A percentile compares a stretch with the other conserved stretches of the same genome.
These are phyloP conservation scores for Fusarium mundagurra DNA, from an alignment of 2,329 filamentous ascomycete genomes.

Conservation along the genomic window DNA sequence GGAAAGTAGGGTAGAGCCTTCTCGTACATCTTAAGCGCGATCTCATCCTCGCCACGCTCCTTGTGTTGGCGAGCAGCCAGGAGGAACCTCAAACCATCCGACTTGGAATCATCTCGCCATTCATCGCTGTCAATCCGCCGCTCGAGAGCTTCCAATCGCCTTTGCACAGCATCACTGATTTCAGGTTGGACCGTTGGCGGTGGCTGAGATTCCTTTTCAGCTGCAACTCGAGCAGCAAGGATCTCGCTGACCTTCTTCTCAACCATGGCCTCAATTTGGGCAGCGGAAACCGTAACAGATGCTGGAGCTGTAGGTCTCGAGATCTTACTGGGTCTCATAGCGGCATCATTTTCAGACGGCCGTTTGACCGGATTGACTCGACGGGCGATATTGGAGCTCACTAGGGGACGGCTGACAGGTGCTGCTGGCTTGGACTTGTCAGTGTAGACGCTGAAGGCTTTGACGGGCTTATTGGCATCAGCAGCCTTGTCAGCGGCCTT, in stretches of 20 bases:
- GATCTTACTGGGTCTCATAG: slow-evolving; percentile 60
- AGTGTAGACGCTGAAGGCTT: slow-evolving; percentile 87
- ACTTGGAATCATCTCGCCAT: slow-evolving; percentile 73
- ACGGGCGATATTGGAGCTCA: slow-evolving; percentile 49
- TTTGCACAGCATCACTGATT: slow-evolving; percentile 81
- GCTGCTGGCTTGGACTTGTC: slow-evolving; percentile 70
- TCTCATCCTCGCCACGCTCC: slow-evolving; percentile 80
- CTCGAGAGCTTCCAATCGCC: slow-evolving; percentile 84
- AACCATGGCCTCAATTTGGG: slow-evolving; percentile 89
- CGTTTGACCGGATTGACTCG: slow-evolving; percentile 53
- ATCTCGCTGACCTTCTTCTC: slow-evolving; percentile 93
- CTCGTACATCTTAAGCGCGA: slow-evolving; percentile 86
- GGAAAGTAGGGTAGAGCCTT: slow-evolving; percentile 87
- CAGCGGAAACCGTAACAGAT: slow-evolving; percentile 67
- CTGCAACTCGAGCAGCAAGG: slow-evolving; percentile 74
- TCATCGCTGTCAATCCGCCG: slow-evolving; percentile 78
- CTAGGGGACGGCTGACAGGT: slow-evolving; percentile 46
- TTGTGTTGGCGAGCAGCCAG: slow-evolving; percentile 94
- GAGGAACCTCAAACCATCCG: slow-evolving; percentile 85
- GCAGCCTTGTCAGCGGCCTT: slow-evolving; percentile 54
- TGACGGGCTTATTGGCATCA: slow-evolving; percentile 72
- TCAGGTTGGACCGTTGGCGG: slow-evolving; percentile 53
- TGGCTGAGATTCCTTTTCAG: slow-evolving; percentile 51
- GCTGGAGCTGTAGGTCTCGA: slow-evolving; percentile 40
- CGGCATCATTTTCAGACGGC: slow-evolving; percentile 52